Conservation (phyloP, 2,329 filamentous ascomycete species). For the Aspergillus candidus region DNA sequence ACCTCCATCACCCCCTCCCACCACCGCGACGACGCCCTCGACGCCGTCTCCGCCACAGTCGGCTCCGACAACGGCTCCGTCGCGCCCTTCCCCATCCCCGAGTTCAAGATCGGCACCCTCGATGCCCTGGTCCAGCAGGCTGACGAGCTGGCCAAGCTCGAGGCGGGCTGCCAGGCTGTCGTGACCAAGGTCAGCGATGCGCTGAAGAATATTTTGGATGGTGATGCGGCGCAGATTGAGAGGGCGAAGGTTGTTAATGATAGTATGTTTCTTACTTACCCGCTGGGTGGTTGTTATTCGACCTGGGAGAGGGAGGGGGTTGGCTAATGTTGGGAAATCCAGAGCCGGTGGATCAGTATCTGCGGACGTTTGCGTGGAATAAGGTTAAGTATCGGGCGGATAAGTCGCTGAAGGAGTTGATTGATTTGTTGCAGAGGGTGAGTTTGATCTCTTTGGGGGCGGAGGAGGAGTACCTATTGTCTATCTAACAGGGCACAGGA, state of each 20-base stretch:
- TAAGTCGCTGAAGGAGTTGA: conserved; percentile 78
- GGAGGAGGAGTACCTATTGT: background rate
- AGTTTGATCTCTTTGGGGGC: background rate
- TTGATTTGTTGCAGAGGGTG: conserved; percentile 84
- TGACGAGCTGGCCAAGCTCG: conserved; percentile 87
- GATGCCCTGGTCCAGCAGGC: conserved; percentile 94
- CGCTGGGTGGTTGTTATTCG: no score
- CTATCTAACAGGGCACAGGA: conserved; percentile 52
- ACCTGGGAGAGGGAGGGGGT: no score
- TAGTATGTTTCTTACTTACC: conserved; percentile 51
- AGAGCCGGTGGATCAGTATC: conserved; percentile 95
- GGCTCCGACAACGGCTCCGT: conserved; percentile 69
- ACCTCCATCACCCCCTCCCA: conserved; percentile 76
- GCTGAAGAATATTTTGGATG: conserved; percentile 73
- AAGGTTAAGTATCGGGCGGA: conserved; percentile 95
- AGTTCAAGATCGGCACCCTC: conserved; percentile 96
- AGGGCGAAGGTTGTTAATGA: conserved; percentile 93
- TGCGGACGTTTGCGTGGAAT: conserved; percentile 89
- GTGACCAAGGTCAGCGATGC: conserved; percentile 86
- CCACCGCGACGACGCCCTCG: conserved; percentile 74
- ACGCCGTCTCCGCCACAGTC: conserved; percentile 66
- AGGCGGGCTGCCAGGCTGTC: conserved; percentile 69
- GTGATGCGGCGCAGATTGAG: conserved; percentile 72
- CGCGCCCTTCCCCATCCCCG: conserved; percentile 72
- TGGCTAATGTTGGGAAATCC: conserved; percentile 11